Conservation (phyloP, 2,329 filamentous ascomycete species). For the Phaeosphaeria sp. region DNA sequence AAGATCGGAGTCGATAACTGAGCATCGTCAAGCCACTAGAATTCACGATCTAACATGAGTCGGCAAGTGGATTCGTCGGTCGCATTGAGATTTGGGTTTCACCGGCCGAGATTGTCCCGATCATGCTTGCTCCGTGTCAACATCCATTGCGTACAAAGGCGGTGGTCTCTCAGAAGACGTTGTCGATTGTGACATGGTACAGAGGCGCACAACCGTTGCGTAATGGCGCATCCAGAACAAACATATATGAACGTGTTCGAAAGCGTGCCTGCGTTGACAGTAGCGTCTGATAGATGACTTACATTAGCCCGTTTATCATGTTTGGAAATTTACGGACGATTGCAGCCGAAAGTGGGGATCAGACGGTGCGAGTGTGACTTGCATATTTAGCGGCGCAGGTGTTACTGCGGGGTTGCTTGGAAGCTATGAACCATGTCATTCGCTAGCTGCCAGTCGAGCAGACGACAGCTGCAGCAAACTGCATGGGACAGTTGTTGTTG, state of each 20-base stretch:
- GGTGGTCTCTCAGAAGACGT: background rate
- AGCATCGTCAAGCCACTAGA: background rate
- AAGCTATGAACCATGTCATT: conserved; percentile 24
- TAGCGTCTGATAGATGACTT: conserved; percentile 23
- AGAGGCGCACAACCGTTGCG: background rate
- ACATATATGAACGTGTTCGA: background rate
- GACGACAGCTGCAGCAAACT: conserved; percentile 24
- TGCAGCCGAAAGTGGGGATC: conserved; percentile 32
- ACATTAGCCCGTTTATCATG: conserved; percentile 37
- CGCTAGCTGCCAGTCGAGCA: conserved; percentile 20
- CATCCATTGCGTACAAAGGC: conserved; percentile 6
- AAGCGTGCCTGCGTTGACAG: conserved; percentile 26
- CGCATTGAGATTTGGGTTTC: conserved; percentile 29
- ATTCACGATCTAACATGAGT: conserved; percentile 25
- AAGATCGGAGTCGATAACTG: background rate
- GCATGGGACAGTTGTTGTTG: conserved; percentile 24
- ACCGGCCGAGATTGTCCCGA: conserved; percentile 26
- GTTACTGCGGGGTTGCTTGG: conserved; percentile 38
- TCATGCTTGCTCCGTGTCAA: conserved; percentile 21
- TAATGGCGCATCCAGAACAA: background rate
- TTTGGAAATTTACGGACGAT: conserved; percentile 23
- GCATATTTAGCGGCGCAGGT: conserved; percentile 42
- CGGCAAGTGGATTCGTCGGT: conserved; percentile 20
- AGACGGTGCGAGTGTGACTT: conserved; percentile 41
- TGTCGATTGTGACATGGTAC: background rate